A percentile compares a stretch with the other conserved stretches of the same genome.
phyloP scores from a whole-genome alignment of 208 protist genomes.

The Tritrichomonas musculus region DNA sequence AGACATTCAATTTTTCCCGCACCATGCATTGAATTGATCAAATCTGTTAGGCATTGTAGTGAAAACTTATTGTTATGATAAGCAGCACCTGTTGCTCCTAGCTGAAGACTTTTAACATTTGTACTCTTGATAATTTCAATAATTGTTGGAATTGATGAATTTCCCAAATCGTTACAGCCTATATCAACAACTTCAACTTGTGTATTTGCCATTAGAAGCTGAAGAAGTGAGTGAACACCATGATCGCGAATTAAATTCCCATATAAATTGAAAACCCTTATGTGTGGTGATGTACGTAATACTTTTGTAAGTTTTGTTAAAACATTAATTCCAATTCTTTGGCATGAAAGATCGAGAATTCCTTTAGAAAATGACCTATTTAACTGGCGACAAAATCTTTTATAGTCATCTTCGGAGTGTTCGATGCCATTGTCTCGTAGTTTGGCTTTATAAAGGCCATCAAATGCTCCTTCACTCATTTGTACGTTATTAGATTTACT shows the following conservation, averaged over 20 bases:
- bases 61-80: background rate
- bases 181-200: background rate
- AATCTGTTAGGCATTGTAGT: background rate
- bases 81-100: background rate
- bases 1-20: background rate
- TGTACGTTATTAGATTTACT: too few species aligned
- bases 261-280: background rate
- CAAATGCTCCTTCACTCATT: background rate
- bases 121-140: background rate
- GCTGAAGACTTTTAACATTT: background rate
- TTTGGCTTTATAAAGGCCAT: background rate
- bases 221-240: background rate
- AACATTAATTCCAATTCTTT: constrained; percentile 5
- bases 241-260: background rate
- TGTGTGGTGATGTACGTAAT: background rate
- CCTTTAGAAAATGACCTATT: background rate
- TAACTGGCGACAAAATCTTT: background rate
- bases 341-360: background rate
- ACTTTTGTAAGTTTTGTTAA: constrained; percentile 15
- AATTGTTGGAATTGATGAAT: background rate
- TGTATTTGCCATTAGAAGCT: background rate
- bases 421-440: background rate
- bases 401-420: background rate
- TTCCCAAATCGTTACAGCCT: background rate
- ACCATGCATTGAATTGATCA: background rate